Base-by-base conservation (phyloP, 1,284 basidiomycete genomes). In the Tylopilus sp. region DNA sequence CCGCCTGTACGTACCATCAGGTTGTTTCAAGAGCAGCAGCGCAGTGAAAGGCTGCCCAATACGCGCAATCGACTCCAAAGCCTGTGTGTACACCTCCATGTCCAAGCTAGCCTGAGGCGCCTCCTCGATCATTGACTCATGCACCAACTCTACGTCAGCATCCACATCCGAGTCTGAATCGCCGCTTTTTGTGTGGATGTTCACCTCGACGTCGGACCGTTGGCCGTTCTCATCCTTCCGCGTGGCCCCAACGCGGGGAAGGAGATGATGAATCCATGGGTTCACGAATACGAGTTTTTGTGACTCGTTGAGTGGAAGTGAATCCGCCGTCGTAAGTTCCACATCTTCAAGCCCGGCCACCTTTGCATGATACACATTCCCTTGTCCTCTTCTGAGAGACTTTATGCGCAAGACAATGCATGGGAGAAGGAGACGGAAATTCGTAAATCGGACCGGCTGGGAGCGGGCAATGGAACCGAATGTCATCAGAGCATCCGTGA, bases 211-310 rank as follows among this genome's bases (percentile, higher is more conserved):
- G 33, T 53, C 49, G 5, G 24, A 53, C 19, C 36, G 5, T 36
- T 29, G 29, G 29, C 29, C 29, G 3, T 29, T 29, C 29, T 29
- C 29, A 29, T 29, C 29, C 29, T 29, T 29, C 29, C 29, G 29
- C 29, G 29, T 29, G 29, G 6, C 6, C 29, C 29, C 29, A 29
- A 29, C 29, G 29, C 36, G 36, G 36, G 36, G 12, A 8, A 19
- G 32, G 24, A 54, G 41, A 26, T 22, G 24, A 53, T 62, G 56
- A 16, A 62, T 59, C 51, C 61, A 26, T 13, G 38, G 15, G 61
- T 62, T 52, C 15, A n/a, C 57, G 6, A 63, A 59, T 4, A 63
- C 52, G 6, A 63, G 19, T 39, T 44, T 60, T 7, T 13, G 24
- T 29, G 62, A 33, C 5, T 63, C 19, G 3, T 58, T 33, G 41